phyloP scores from a whole-genome alignment of 805 yeast genomes.

The Clavispora fructus region DNA sequence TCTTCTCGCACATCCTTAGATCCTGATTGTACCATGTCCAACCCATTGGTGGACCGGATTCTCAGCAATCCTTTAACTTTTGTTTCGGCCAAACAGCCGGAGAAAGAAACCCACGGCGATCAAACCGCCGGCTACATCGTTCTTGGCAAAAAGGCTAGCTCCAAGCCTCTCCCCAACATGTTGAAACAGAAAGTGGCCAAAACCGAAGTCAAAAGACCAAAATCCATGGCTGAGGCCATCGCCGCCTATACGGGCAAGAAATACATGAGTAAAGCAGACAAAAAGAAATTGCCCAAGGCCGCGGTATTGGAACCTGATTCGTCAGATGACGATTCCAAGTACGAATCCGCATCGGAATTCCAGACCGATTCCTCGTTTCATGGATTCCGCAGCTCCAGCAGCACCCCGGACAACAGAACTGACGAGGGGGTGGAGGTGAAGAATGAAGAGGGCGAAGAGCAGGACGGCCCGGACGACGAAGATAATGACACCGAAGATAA shows the following conservation, averaged over 20 bases:
- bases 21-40: slow-evolving; percentile 12
- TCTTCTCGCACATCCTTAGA: neutral
- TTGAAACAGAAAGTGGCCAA: slow-evolving; percentile 1
- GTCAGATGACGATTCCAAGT: slow-evolving; percentile 18
- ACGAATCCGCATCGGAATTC: slow-evolving; percentile 31
- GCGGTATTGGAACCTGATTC: slow-evolving; percentile 10
- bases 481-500: slow-evolving; percentile 11
- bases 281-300: slow-evolving; percentile 14
- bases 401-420: neutral
- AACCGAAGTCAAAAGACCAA: slow-evolving; percentile 14
- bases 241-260: slow-evolving; percentile 53
- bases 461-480: slow-evolving; percentile 5
- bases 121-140: slow-evolving; percentile 13
- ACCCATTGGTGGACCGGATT: slow-evolving; percentile 61
- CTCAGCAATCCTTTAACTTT: slow-evolving; percentile 59
- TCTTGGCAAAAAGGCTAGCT: slow-evolving; percentile 6
- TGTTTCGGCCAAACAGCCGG: slow-evolving; percentile 47
- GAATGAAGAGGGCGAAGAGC: neutral
- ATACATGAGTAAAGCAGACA: slow-evolving; percentile 45
- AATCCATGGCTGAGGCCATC: slow-evolving; percentile 55
- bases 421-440: slow-evolving; percentile 2
- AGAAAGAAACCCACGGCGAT: slow-evolving; percentile 11
- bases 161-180: slow-evolving; percentile 3
- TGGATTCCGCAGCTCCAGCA: slow-evolving; percentile 4
- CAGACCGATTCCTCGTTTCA: slow-evolving; percentile 15